Conservation (phyloP, 257 asterid species). For the Solanum pennellii region DNA sequence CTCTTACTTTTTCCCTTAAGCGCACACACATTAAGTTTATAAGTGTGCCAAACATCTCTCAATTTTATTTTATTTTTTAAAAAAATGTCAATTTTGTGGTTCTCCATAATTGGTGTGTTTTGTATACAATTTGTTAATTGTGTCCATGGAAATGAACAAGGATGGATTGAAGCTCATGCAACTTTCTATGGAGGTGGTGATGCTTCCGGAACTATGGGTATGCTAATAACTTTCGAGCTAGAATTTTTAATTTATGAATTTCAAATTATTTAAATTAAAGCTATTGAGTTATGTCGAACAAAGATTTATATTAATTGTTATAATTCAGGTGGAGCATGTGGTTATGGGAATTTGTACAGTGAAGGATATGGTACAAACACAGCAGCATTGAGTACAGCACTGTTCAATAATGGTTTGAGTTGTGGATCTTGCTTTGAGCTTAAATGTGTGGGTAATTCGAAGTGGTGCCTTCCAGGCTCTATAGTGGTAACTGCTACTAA, state of each 20-base stretch:
- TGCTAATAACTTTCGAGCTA: not conserved
- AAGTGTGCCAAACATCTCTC: not conserved
- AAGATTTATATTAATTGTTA: too few relatives aligned
- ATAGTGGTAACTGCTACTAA: slow-evolving; percentile 30
- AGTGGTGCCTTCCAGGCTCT: slow-evolving; percentile 14
- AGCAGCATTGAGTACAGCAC: slow-evolving; percentile 27
- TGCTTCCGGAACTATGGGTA: slow-evolving; percentile 66
- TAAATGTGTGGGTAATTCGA: slow-evolving; percentile 12
- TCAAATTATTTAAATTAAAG: not conserved
- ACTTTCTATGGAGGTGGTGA: slow-evolving; percentile 61
- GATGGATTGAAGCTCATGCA: slow-evolving; percentile 61
- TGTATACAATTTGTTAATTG: not conserved
- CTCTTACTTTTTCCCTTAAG: not conserved
- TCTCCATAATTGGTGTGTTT: not conserved
- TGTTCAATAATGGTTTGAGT: slow-evolving; percentile 27
- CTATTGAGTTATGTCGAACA: not conserved
- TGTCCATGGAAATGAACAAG: slow-evolving; percentile 18
- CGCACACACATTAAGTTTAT: not conserved
- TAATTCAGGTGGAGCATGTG: slow-evolving; percentile 33
- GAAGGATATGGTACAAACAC: slow-evolving; percentile 36
- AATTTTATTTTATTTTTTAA: not conserved
- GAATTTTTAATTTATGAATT: not conserved
- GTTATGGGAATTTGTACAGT: slow-evolving; percentile 33
- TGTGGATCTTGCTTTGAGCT: slow-evolving; percentile 37
- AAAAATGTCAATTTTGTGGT: slow-evolving; percentile 1